A percentile compares a stretch with the other conserved stretches of the same genome.
Evolutionary conservation across 1,139 yeast genomes (phyloP).

Genomic region (Sporopachydermia cereana): DNA sequence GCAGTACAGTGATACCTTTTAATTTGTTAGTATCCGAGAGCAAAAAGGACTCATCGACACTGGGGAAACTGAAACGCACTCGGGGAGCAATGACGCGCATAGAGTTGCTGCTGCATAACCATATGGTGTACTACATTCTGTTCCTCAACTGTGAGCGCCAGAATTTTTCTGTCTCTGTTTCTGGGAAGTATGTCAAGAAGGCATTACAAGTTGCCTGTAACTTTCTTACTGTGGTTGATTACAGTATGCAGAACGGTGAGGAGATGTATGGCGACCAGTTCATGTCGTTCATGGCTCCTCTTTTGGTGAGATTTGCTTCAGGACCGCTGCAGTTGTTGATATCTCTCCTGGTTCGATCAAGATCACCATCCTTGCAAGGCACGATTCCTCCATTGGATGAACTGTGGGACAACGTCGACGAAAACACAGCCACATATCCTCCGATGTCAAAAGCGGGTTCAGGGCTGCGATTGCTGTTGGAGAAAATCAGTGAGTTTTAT

Average conservation of each 20-base stretch:
- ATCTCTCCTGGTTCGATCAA: constrained; percentile 5
- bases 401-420: constrained; percentile 1
- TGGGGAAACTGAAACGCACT: background rate
- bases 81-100: background rate
- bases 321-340: constrained; percentile 4
- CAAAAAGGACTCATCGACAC: background rate
- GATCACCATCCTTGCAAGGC: background rate
- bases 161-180: background rate
- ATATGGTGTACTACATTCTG: constrained; percentile 1
- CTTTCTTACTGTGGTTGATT: background rate
- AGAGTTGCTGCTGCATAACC: constrained; percentile 5
- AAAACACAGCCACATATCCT: background rate
- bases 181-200: background rate
- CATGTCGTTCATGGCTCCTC: constrained; percentile 5
- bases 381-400: constrained; percentile 7
- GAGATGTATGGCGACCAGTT: constrained; percentile 4
- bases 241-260: background rate
- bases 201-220: constrained; percentile 1
- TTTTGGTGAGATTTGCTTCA: background rate
- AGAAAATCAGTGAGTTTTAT: background rate
- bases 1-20: background rate
- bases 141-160: constrained; percentile 6
- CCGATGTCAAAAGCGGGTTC: background rate
- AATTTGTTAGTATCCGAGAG: background rate
- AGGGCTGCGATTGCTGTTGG: constrained; percentile 2